Conservation (phyloP, 352 stramenopile genomes). For the Globisporangium apiculatum region DNA sequence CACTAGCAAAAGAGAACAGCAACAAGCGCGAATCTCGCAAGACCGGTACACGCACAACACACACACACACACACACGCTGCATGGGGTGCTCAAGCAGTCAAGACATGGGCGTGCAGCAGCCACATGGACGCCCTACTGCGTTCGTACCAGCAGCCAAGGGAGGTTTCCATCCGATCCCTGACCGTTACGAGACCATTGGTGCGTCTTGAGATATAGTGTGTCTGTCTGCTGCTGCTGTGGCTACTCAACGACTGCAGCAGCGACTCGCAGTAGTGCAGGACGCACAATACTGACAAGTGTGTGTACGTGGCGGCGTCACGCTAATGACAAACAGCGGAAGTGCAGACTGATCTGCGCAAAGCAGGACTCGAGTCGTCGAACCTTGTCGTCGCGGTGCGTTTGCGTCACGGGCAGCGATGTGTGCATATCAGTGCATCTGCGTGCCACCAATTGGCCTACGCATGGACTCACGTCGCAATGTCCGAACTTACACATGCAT, state of each 20-base stretch:
- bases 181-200: slow-evolving; percentile 41
- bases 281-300: not conserved
- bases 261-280: not conserved
- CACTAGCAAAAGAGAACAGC: too few relatives aligned
- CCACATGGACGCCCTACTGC: not conserved
- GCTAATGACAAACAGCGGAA: slow-evolving; percentile 12
- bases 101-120: not conserved
- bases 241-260: not conserved
- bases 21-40: too few relatives aligned
- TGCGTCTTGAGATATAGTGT: slow-evolving; percentile 4
- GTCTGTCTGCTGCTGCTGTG: slow-evolving; percentile 1
- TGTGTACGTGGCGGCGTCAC: not conserved
- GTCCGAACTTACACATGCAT: not conserved
- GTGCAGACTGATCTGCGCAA: slow-evolving; percentile 20
- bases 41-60: too few relatives aligned
- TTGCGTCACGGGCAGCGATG: not conserved
- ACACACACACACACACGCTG: too few relatives aligned
- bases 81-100: not conserved
- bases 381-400: slow-evolving; percentile 51
- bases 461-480: not conserved
- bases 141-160: not conserved
- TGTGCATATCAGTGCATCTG: not conserved
- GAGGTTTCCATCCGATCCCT: slow-evolving; percentile 25
- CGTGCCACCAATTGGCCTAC: not conserved
- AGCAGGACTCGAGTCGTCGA: slow-evolving; percentile 52